Evolutionary conservation across 2,329 filamentous ascomycete genomes (phyloP).

Genomic region (Elsinoe fawcettii): DNA sequence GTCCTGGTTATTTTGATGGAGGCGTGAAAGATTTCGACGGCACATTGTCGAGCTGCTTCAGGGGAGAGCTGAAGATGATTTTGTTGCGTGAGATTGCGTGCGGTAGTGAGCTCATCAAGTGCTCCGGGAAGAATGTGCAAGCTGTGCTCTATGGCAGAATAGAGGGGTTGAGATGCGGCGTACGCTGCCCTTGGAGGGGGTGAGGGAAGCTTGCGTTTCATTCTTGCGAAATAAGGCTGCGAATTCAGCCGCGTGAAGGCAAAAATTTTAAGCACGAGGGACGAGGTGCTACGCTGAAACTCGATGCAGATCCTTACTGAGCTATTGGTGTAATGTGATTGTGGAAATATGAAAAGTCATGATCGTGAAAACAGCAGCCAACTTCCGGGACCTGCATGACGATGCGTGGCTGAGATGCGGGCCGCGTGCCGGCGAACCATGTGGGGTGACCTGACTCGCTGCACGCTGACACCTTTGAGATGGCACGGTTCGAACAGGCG

Average conservation of each 20-base stretch:
- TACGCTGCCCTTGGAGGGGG: slow-evolving; percentile 12
- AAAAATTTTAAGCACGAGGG: too few species aligned
- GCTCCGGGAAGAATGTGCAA: background rate
- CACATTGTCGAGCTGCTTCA: background rate
- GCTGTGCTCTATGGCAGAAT: slow-evolving; percentile 1
- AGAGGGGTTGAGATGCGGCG: slow-evolving; percentile 10
- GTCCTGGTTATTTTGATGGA: background rate
- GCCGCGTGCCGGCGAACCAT: background rate
- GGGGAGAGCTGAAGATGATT: background rate
- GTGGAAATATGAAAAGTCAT: background rate
- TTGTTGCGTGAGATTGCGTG: background rate
- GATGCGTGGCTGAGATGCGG: slow-evolving; percentile 12
- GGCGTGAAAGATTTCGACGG: background rate
- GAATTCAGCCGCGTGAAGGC: too few species aligned
- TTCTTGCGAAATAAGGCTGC: background rate
- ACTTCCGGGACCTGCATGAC: background rate
- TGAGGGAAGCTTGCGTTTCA: slow-evolving; percentile 14
- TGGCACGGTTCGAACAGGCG: too few species aligned
- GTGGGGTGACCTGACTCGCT: background rate
- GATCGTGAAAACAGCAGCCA: slow-evolving; percentile 4
- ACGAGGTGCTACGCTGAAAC: too few species aligned
- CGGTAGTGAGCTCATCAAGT: background rate
- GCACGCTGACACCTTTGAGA: background rate
- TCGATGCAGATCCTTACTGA: too few species aligned
- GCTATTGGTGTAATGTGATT: background rate